Conservation (phyloP, 2,329 filamentous ascomycete species). For the Simplicillium sp. region DNA sequence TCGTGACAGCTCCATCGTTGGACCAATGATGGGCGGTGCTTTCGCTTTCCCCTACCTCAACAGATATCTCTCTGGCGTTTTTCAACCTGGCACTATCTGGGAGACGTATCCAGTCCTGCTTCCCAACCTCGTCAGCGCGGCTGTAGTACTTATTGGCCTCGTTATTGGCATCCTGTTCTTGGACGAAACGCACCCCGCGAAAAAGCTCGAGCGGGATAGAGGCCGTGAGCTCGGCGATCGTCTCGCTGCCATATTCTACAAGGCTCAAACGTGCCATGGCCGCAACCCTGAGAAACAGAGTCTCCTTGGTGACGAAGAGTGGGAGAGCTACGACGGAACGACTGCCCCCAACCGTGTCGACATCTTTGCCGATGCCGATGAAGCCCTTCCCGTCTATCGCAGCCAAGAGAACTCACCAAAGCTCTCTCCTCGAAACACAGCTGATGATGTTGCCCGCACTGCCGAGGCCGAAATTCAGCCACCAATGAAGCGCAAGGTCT, state of each 20-base stretch:
- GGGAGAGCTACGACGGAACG: conserved; percentile 54
- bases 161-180: conserved; percentile 75
- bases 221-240: conserved; percentile 70
- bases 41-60: conserved; percentile 78
- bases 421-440: conserved; percentile 22
- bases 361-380: conserved; percentile 30
- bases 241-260: conserved; percentile 41
- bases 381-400: conserved; percentile 60
- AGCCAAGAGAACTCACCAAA: conserved; percentile 47
- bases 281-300: conserved; percentile 47
- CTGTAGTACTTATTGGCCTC: conserved; percentile 68
- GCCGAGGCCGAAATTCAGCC: conserved; percentile 8
- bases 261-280: conserved; percentile 19
- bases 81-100: conserved; percentile 67
- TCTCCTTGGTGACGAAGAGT: conserved; percentile 52
- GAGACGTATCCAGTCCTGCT: conserved; percentile 83
- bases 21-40: conserved; percentile 82
- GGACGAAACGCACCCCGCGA: conserved; percentile 85
- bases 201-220: conserved; percentile 65
- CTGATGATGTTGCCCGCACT: conserved; percentile 6
- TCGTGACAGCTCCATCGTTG: conserved; percentile 67
- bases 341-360: conserved; percentile 1
- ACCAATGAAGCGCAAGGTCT: conserved; percentile 37
- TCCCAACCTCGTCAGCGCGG: conserved; percentile 82
- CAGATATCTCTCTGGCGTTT: conserved; percentile 56